Evolutionary conservation across 768 basidiomycete species (phyloP), one percentile per base, ranked within the genome.

Genomic region (Pleurotus platypus): DNA sequence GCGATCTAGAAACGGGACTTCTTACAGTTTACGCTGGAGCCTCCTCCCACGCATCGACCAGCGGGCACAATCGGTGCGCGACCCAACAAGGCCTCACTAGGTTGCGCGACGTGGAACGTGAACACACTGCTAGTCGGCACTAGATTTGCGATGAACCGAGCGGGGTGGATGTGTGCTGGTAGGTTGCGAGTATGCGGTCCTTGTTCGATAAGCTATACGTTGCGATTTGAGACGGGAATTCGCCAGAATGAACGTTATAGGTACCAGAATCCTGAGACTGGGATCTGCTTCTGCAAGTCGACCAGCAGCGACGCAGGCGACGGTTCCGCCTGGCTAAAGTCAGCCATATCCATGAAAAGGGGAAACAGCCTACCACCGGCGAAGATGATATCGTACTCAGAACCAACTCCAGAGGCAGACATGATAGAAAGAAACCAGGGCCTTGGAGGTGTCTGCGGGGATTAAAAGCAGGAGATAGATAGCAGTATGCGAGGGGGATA

Each of bases 251-350:
- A 64, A 72, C 27, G 68, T 18, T 4, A 76, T 57, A 58, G 71
- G 72, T 60, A 77, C 78, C 11, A 88, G 78, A 48, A 88, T 84
- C 61, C 74, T 82, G 49, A 88, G 66, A 3, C 69, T 64, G 0
- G 84, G 78, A 42, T 85, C 78, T 0, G 83, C 80, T 0, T 73
- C 74, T 0, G 79, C 73, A 2, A 89, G 75, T 35, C 85, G 78
- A 0, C 79, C 76, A 8, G 83, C 86, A 15, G 76, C 66, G 7
- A 88, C 70, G 60, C 85, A 85, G 4, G 78, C 83, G n/a, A 77
- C 59, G 3, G 83, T 74, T 30, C 86, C 86, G 38, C 80, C 78
- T 80, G 54, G 3, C 46, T 35, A 4, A 38, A 4, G 3, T 8
- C 27, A 49, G 20, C 22, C 39, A 24, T 3, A 11, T 12, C 27